phyloP scores from a whole-genome alignment of 108 stramenopile species.

The Aurantiochytrium sp. region DNA sequence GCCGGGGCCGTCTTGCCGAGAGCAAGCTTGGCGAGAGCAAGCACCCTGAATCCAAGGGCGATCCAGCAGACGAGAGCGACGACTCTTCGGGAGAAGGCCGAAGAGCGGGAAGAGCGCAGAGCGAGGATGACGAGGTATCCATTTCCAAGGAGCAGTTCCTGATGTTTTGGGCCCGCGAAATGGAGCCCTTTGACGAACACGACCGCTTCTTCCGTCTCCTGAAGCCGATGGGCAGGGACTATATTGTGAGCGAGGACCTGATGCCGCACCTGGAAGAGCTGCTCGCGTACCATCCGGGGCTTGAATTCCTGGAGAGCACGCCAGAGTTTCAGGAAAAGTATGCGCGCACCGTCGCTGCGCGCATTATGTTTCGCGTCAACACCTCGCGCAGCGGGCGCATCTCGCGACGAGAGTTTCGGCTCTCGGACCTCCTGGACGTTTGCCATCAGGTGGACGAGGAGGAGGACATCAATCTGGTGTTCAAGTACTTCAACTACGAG shows the following conservation, averaged over 20 bases:
- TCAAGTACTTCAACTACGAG: slow-evolving; percentile 75
- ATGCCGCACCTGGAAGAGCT: slow-evolving; percentile 55
- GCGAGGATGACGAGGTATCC: neutral
- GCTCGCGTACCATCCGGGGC: slow-evolving; percentile 55
- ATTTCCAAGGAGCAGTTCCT: slow-evolving; percentile 33
- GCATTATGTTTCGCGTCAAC: slow-evolving; percentile 58
- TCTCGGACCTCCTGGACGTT: slow-evolving; percentile 43
- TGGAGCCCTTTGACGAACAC: slow-evolving; percentile 53
- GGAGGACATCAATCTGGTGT: slow-evolving; percentile 62
- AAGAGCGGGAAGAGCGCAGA: too few relatives aligned
- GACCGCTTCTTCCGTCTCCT: slow-evolving; percentile 60
- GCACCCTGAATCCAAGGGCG: too few relatives aligned
- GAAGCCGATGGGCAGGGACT: slow-evolving; percentile 37
- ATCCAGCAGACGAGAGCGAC: too few relatives aligned
- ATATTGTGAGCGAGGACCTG: slow-evolving; percentile 54
- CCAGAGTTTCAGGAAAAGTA: slow-evolving; percentile 66
- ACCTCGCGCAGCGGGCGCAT: slow-evolving; percentile 46
- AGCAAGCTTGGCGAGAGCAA: neutral
- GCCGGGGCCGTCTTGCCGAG: too few relatives aligned
- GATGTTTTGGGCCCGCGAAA: slow-evolving; percentile 51
- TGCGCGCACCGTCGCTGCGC: slow-evolving; percentile 55
- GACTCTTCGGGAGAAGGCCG: too few relatives aligned
- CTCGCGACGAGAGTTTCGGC: slow-evolving; percentile 47
- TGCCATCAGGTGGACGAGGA: slow-evolving; percentile 58
- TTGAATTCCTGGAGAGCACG: slow-evolving; percentile 59